Evolutionary conservation across 139 green algal species (phyloP), one percentile per base, ranked within the genome.

Genomic region (Tetradesmus lagerheimii): DNA sequence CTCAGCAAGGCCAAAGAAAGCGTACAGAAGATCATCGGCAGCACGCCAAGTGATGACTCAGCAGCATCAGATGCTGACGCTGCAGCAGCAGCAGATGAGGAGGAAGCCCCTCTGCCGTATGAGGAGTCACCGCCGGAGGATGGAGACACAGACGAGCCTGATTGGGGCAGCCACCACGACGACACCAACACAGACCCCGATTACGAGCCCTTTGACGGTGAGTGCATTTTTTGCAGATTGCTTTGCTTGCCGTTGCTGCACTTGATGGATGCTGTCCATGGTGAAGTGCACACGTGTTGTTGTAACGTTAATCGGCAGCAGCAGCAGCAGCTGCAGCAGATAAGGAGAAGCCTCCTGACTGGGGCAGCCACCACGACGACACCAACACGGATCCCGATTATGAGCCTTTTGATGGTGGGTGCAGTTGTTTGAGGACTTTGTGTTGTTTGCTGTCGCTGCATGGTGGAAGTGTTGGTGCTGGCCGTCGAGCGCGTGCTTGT

Each of bases 361-460:
- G 75, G 4, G 35, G 8, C 6, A 53, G 6, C 8, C 6, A 53
- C 45, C 6, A 53, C 31, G 39, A 64, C 39, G 66, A 41, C 78
- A 38, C 39, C 37, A 53, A 53, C 11, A 11, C 45, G 34, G 80
- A 87, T 25, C 16, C 53, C 11, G 82, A 87, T 27, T 87, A 87
- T 37, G 53, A 87, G 82, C 82, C 82, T 11, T 87, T 87, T 38
- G 53, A 87, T 37, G 82, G 82, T 87, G n/a, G n/a, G n/a, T n/a
- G n/a, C n/a, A n/a, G n/a, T n/a, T n/a, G n/a, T n/a, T n/a, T n/a
- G n/a, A n/a, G n/a, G n/a, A n/a, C n/a, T n/a, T n/a, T n/a, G n/a
- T n/a, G n/a, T n/a, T n/a, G n/a, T n/a, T n/a, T n/a, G n/a, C n/a
- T n/a, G n/a, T n/a, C n/a, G n/a, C n/a, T n/a, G n/a, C n/a, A n/a